Evolutionary conservation across 768 basidiomycete genomes (phyloP).

Genomic region (Leccinum rimulosum): DNA sequence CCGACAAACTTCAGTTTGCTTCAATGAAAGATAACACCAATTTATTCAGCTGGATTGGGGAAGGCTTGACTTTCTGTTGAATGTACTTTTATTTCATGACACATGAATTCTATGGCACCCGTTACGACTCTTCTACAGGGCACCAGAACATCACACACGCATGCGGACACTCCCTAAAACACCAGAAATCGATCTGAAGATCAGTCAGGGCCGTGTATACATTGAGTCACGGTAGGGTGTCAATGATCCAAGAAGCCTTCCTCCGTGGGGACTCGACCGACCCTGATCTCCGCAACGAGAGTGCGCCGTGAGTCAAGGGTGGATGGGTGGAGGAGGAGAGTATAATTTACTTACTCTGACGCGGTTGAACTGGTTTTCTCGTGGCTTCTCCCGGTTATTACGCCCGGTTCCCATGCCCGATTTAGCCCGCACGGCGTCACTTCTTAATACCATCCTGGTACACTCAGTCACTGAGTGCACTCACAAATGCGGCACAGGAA

Average conservation of each 20-base stretch:
- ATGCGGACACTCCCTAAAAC: too few relatives aligned
- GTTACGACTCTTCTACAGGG: too few relatives aligned
- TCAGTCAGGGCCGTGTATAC: neutral
- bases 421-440: neutral
- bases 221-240: too few relatives aligned
- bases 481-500: constrained; percentile 26
- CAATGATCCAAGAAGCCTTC: neutral
- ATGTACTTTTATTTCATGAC: too few relatives aligned
- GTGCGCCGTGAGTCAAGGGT: neutral
- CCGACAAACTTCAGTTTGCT: neutral
- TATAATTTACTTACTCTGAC: neutral
- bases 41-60: too few relatives aligned
- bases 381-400: neutral
- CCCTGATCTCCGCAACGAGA: neutral
- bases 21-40: too few relatives aligned
- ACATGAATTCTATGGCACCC: too few relatives aligned
- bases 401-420: neutral
- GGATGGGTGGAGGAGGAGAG: neutral
- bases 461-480: neutral
- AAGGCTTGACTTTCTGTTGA: too few relatives aligned
- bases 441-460: neutral
- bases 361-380: neutral
- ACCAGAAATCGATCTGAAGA: neutral
- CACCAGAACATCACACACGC: too few relatives aligned
- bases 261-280: neutral